A percentile compares a stretch with the other conserved stretches of the same genome.
Evolutionary conservation across 352 stramenopile genomes (phyloP).

Genomic region (Phytophthora chlamydospora): DNA sequence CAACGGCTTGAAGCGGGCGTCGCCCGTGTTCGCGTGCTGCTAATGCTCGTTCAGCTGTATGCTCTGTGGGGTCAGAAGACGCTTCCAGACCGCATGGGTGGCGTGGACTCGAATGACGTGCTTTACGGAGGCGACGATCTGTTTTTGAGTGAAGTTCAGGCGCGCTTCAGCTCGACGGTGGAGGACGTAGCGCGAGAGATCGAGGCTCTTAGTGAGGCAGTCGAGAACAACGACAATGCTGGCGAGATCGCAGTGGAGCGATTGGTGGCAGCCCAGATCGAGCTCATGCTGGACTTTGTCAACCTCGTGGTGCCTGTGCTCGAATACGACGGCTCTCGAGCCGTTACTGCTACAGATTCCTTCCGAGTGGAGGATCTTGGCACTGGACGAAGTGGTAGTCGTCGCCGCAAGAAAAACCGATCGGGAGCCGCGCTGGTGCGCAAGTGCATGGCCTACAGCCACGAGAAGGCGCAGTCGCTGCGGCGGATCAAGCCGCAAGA

Average conservation of each 20-base stretch:
- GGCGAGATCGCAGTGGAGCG: neutral
- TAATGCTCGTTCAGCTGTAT: slow-evolving; percentile 63
- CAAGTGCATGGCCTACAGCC: slow-evolving; percentile 48
- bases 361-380: slow-evolving; percentile 4
- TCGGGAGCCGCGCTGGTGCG: slow-evolving; percentile 43
- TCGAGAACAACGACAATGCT: neutral
- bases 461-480: slow-evolving; percentile 29
- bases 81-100: slow-evolving; percentile 39
- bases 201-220: slow-evolving; percentile 31
- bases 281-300: slow-evolving; percentile 71
- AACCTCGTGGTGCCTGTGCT: slow-evolving; percentile 51
- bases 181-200: slow-evolving; percentile 60
- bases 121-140: slow-evolving; percentile 71
- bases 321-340: slow-evolving; percentile 35
- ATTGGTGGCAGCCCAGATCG: slow-evolving; percentile 38
- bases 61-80: slow-evolving; percentile 62
- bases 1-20: slow-evolving; percentile 23
- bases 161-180: slow-evolving; percentile 53
- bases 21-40: slow-evolving; percentile 43
- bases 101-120: slow-evolving; percentile 87
- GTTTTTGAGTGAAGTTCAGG: slow-evolving; percentile 61
- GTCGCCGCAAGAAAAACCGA: slow-evolving; percentile 37
- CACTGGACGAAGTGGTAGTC: slow-evolving; percentile 14
- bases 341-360: neutral
- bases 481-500: slow-evolving; percentile 19